phyloP scores from a whole-genome alignment of 345 rosid species.

The Garcia nutans region DNA sequence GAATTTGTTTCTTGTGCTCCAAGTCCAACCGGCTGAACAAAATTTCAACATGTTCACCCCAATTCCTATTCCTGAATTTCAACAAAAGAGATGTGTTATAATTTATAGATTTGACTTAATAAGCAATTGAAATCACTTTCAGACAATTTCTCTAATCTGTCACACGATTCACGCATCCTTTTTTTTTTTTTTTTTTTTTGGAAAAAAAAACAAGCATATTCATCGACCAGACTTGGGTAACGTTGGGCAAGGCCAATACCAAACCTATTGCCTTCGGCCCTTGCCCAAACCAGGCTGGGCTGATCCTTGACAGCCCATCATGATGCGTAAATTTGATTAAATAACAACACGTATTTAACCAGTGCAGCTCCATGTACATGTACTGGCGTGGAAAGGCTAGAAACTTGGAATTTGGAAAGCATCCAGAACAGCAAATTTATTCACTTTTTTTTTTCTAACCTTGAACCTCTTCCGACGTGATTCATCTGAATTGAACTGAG shows the following conservation, averaged over 20 bases:
- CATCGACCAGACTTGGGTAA: no score
- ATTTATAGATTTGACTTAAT: neutral
- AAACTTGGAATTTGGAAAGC: neutral
- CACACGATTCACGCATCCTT: no score
- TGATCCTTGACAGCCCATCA: neutral
- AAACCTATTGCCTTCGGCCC: neutral
- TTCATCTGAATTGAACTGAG: conserved; percentile 44
- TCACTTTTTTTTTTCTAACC: conserved; percentile 37
- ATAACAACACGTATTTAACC: neutral
- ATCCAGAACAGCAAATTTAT: neutral
- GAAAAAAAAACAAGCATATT: neutral
- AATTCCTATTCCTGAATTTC: conserved; percentile 24
- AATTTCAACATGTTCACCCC: neutral
- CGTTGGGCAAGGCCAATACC: no score
- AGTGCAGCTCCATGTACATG: no score
- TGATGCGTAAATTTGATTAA: neutral
- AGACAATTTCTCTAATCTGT: no score
- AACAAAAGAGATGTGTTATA: neutral
- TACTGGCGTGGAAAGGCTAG: neutral
- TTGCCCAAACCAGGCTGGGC: neutral
- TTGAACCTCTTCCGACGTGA: conserved; percentile 77
- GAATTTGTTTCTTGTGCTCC: no score
- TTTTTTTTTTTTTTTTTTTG: no score
- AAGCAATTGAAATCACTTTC: no score
- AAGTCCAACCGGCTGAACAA: neutral